These are phyloP conservation scores for Byssothecium circinans DNA, from an alignment of 2,329 filamentous ascomycete genomes.

Conservation along the genomic window DNA sequence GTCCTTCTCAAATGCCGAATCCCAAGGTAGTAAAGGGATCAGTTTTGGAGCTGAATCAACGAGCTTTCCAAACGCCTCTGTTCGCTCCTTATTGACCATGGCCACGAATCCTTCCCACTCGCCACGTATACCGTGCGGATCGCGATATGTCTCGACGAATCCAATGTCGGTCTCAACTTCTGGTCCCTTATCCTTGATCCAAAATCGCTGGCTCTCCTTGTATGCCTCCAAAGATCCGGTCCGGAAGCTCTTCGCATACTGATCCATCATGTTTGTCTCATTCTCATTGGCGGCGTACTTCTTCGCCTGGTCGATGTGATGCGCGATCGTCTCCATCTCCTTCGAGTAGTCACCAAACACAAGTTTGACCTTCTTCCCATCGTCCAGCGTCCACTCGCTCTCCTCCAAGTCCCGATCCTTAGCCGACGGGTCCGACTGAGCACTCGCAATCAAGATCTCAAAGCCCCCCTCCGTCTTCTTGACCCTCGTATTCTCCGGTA, in stretches of 20 bases:
- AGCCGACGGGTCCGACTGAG: constrained; percentile 42
- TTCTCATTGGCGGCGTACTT: constrained; percentile 52
- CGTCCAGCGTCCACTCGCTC: constrained; percentile 50
- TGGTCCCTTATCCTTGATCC: constrained; percentile 57
- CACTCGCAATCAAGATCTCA: constrained; percentile 54
- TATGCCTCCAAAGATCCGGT: constrained; percentile 55
- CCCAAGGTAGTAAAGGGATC: constrained; percentile 90
- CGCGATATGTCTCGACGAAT: constrained; percentile 59
- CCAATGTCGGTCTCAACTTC: constrained; percentile 57
- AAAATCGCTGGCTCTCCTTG: constrained; percentile 54
- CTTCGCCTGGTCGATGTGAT: constrained; percentile 50
- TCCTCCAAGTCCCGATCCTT: constrained; percentile 48
- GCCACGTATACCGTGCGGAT: constrained; percentile 56
- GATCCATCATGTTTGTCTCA: constrained; percentile 48
- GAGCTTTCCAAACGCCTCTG: constrained; percentile 80
- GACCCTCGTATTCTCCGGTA: constrained; percentile 55
- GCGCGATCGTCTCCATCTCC: constrained; percentile 51
- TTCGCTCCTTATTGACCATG: constrained; percentile 87
- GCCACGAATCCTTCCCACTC: constrained; percentile 58
- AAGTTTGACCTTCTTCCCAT: constrained; percentile 51
- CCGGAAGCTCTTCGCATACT: constrained; percentile 54
- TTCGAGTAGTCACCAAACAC: constrained; percentile 51
- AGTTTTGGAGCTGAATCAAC: constrained; percentile 78
- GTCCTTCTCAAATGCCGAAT: constrained; percentile 89
- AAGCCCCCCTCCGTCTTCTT: constrained; percentile 49